Evolutionary conservation across 2,329 filamentous ascomycete species (phyloP), one percentile per base, ranked within the genome.

Genomic region (Fusarium gaditjirri): DNA sequence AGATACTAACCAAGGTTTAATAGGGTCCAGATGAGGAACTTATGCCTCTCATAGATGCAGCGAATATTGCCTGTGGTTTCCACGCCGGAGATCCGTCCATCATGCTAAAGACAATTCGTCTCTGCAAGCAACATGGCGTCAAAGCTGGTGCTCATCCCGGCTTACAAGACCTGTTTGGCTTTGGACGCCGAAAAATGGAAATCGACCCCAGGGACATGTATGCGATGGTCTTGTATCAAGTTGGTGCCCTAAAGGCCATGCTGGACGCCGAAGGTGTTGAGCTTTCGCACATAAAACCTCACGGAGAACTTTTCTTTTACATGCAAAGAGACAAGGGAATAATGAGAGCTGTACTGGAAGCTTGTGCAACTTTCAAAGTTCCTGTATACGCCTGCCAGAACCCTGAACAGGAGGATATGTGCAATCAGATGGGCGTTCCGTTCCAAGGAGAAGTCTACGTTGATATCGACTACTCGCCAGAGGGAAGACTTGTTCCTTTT

Each of bases 131-230:
- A 44, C 85, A 90, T 78, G 83, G 83, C 63, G 85, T 92, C 67
- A 84, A 83, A 54, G 81, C 88, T 10, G 90, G 90, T 12, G 90
- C 90, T 0, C 90, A 92, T 72, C 90, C 90, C 0, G 89, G 89
- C 3, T 82, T 91, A 2, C 89, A 88, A n/a, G 90, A 92, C 76
- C 83, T 91, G 27, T 85, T 89, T 79, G 90, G 90, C 13, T 92
- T 92, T 73, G 90, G 90, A 5, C 83, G 90, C 4, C 84, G 90
- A 23, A 86, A 89, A 68, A 91, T 92, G 78, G 86, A 88, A 47
- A 83, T 92, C 73, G 80, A 83, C 2, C 83, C 87, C 2, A 86
- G 87, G 23, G 89, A 91, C 72, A 81, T 89, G 67, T 87, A 86
- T 3, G 87, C 88, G 12, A 86, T 87, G 68, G 84, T 87, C 2